A percentile compares a stretch with the other conserved stretches of the same genome.
These are phyloP conservation scores for Leccinum barrowsii DNA, from an alignment of 768 basidiomycete species.

Conservation along the genomic window DNA sequence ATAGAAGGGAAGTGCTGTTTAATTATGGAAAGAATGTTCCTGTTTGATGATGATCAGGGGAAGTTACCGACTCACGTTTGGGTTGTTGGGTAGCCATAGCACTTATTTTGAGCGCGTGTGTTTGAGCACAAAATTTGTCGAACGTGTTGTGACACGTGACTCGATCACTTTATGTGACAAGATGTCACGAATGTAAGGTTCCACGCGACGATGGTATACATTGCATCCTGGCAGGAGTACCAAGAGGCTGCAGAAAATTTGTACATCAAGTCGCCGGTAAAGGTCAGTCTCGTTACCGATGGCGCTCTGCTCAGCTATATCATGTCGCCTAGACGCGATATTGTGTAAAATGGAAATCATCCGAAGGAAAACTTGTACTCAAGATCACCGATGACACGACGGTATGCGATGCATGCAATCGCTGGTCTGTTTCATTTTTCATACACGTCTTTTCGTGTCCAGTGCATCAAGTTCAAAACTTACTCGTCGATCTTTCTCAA, in stretches of 20 bases:
- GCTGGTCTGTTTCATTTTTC: background rate
- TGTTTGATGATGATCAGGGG: background rate
- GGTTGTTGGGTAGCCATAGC: slow-evolving; percentile 31
- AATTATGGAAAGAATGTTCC: slow-evolving; percentile 8
- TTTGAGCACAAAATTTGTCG: background rate
- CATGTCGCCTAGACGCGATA: slow-evolving; percentile 67
- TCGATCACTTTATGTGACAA: slow-evolving; percentile 9
- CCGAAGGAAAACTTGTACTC: slow-evolving; percentile 82
- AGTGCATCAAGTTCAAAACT: slow-evolving; percentile 98
- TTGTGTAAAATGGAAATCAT: slow-evolving; percentile 86
- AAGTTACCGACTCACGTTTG: slow-evolving; percentile 24
- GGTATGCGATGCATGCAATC: slow-evolving; percentile 46
- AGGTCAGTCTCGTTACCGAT: slow-evolving; percentile 42
- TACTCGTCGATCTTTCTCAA: slow-evolving; percentile 93
- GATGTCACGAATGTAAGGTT: slow-evolving; percentile 14
- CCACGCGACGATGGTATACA: slow-evolving; percentile 77
- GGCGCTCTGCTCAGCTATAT: background rate
- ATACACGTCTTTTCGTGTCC: background rate
- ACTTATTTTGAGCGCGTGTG: background rate
- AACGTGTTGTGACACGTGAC: slow-evolving; percentile 15
- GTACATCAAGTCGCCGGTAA: slow-evolving; percentile 75
- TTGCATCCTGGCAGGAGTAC: slow-evolving; percentile 85
- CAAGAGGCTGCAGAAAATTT: slow-evolving; percentile 87
- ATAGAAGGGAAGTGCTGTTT: slow-evolving; percentile 72
- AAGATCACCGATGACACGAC: slow-evolving; percentile 91